Evolutionary conservation across 2,329 filamentous ascomycete species (phyloP).

Genomic region (Cadophora malorum): DNA sequence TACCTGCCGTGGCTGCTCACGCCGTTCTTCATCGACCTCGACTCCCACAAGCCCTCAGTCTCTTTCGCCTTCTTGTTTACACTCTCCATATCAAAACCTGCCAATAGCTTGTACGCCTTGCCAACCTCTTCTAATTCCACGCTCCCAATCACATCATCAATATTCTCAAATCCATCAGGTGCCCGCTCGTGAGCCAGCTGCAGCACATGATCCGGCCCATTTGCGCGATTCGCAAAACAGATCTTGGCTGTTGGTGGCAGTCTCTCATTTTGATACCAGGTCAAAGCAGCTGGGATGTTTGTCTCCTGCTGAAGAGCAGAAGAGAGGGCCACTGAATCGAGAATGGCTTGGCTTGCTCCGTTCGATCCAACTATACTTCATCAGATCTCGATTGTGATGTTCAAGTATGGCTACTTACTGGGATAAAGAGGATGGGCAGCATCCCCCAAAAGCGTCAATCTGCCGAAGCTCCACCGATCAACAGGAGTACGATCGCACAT

Average conservation of each 20-base stretch:
- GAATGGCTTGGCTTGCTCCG: conserved; percentile 52
- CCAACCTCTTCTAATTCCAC: conserved; percentile 50
- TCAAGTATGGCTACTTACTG: conserved; percentile 28
- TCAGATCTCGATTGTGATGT: not conserved
- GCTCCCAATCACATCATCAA: conserved; percentile 50
- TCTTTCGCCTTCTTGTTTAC: conserved; percentile 50
- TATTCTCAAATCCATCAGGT: conserved; percentile 49
- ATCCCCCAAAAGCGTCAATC: conserved; percentile 50
- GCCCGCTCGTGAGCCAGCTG: conserved; percentile 53
- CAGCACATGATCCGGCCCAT: conserved; percentile 54
- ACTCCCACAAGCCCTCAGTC: conserved; percentile 43
- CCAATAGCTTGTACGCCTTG: conserved; percentile 48
- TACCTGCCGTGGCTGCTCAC: not conserved
- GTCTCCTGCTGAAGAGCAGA: conserved; percentile 43
- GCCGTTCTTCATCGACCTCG: conserved; percentile 13
- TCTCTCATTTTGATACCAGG: conserved; percentile 49
- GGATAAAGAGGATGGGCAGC: conserved; percentile 51
- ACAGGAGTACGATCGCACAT: conserved; percentile 54
- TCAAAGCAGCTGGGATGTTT: conserved; percentile 46
- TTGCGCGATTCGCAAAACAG: conserved; percentile 53
- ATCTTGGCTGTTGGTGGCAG: conserved; percentile 53
- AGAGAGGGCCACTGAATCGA: conserved; percentile 51
- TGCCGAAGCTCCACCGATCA: conserved; percentile 48
- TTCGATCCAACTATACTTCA: conserved; percentile 47
- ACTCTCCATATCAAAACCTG: conserved; percentile 53